Percentiles rank a stretch among this genome's conserved stretches.
phyloP scores from a whole-genome alignment of 768 basidiomycete genomes.

The Candolleomyces eurysporus region DNA sequence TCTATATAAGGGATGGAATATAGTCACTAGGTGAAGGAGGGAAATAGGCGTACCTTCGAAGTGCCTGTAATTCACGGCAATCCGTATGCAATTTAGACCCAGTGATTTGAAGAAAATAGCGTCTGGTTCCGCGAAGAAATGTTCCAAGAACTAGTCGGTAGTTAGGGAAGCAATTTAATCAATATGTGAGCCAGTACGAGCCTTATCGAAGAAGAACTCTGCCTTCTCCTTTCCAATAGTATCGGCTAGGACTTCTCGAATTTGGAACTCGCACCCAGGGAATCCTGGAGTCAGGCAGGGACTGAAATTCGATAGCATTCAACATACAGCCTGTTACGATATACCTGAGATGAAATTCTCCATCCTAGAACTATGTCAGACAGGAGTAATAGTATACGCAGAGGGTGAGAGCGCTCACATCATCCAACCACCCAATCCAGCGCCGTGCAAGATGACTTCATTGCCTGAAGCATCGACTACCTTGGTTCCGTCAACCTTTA shows the following conservation, averaged over 20 bases:
- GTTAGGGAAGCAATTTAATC: background rate
- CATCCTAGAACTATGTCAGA: conserved; percentile 42
- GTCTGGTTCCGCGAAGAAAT: conserved; percentile 78
- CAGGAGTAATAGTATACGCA: conserved; percentile 3
- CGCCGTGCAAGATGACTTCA: conserved; percentile 63
- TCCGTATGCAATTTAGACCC: conserved; percentile 76
- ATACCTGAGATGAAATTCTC: conserved; percentile 75
- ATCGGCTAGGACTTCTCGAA: conserved; percentile 65
- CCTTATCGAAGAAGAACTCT: conserved; percentile 84
- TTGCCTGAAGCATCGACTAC: conserved; percentile 57
- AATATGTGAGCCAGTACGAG: conserved; percentile 18
- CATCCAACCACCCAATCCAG: conserved; percentile 86
- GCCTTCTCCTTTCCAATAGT: conserved; percentile 67
- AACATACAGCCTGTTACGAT: background rate
- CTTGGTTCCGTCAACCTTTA: conserved; percentile 57
- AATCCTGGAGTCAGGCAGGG: background rate
- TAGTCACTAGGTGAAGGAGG: no score
- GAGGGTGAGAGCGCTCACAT: conserved; percentile 52
- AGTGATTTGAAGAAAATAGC: conserved; percentile 76
- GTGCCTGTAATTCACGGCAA: conserved; percentile 73
- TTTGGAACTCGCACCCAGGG: conserved; percentile 67
- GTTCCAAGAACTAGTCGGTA: conserved; percentile 63
- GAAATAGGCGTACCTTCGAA: conserved; percentile 50
- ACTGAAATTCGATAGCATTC: background rate
- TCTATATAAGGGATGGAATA: conserved; percentile 27